Base-by-base conservation (phyloP, 305 asterid genomes). In the Fraxinus albicans region DNA sequence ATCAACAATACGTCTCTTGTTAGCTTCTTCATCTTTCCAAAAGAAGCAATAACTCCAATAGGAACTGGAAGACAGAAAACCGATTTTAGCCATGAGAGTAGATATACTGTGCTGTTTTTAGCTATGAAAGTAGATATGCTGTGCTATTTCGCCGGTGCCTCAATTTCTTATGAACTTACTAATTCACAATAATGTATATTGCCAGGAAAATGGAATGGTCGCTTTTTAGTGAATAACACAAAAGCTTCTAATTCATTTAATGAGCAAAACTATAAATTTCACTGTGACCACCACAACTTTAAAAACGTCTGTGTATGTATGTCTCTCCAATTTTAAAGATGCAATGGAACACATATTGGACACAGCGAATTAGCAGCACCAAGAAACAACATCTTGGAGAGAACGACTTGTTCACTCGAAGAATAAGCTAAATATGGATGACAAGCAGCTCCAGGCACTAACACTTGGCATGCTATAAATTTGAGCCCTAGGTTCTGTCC, bases 21-120 rank as follows among this genome's bases (percentile, higher is more conserved):
- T 36, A 94, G 97, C 90, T 91, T 96, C 97, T 96, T 96, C 90
- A 93, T 88, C 86, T 91, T 94, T 82, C 86, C 91, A 85, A 94
- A 94, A 80, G 98, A 93, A 63, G 97, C 97, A 87, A 96, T 84
- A 78, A 94, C 94, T 84, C 93, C 96, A 74, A 94, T 80, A 74
- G 98, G 98, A 85, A 96, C 99, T 94, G 98, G 93, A 91, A 84
- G 72, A 81, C 80, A 83, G 27, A 84, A 77, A 60, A 77, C 78
- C 35, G 60, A 50, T 70, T 86, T 87, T 73, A 85, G 84, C 74
- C 79, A 81, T 73, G 72, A 80, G 42, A 76, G 38, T 2, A 53
- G 17, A 31, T 23, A 44, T 79, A 36, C 83, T 82, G 53, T 50
- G 21, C 63, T 17, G 63, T 50, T 69, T 86, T 87, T 73, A 85